Evolutionary conservation across 1,139 yeast genomes (phyloP).

Genomic region (Zygosaccharomyces sapae): DNA sequence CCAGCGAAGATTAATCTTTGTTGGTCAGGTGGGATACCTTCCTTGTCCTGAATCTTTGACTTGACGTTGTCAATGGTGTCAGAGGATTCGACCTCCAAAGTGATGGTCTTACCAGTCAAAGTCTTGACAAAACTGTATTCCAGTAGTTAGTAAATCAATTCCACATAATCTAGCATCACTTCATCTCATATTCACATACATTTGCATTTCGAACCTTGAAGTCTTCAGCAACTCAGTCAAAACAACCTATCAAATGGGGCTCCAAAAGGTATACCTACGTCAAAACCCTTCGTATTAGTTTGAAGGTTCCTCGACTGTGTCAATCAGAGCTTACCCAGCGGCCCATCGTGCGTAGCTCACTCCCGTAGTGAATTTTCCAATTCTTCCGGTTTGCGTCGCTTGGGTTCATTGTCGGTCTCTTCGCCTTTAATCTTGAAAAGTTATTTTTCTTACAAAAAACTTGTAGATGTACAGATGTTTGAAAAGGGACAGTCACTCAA

Average conservation of each 20-base stretch:
- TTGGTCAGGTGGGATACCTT: slow-evolving; percentile 93
- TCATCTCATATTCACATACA: slow-evolving; percentile 25
- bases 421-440: neutral
- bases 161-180: slow-evolving; percentile 3
- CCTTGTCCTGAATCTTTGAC: slow-evolving; percentile 91
- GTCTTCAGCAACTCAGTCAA: slow-evolving; percentile 13
- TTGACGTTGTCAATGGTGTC: slow-evolving; percentile 94
- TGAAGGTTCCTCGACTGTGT: slow-evolving; percentile 2
- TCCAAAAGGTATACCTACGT: neutral
- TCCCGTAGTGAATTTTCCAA: slow-evolving; percentile 4
- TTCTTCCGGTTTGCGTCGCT: slow-evolving; percentile 3
- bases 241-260: neutral
- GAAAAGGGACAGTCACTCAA: neutral
- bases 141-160: slow-evolving; percentile 20
- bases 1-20: slow-evolving; percentile 92
- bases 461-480: neutral
- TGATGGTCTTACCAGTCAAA: slow-evolving; percentile 84
- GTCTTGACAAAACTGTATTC: slow-evolving; percentile 73
- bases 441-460: neutral
- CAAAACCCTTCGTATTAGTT: slow-evolving; percentile 1
- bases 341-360: slow-evolving; percentile 4
- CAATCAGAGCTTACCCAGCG: slow-evolving; percentile 4
- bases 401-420: neutral
- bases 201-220: slow-evolving; percentile 37
- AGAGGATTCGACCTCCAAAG: slow-evolving; percentile 91